Percentiles rank a stretch among this genome's conserved stretches.
Evolutionary conservation across 768 basidiomycete species (phyloP).

Genomic region (Filobasidium wieringae): DNA sequence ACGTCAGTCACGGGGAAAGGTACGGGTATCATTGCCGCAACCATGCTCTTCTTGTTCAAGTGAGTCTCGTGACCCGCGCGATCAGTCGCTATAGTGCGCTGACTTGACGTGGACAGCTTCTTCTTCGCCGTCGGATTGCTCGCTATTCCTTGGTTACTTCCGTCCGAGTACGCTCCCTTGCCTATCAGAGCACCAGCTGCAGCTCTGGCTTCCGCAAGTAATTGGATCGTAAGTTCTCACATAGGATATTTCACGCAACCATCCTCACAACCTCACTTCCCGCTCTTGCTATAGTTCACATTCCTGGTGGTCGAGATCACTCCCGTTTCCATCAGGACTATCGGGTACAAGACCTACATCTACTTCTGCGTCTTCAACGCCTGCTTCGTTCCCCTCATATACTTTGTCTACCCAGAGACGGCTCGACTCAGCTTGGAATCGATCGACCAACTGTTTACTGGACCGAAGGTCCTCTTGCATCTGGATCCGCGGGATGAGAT

Average conservation of each 20-base stretch:
- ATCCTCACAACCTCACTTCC: background rate
- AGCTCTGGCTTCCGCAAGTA: slow-evolving; percentile 14
- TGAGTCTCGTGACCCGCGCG: too few species aligned
- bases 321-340: slow-evolving; percentile 38
- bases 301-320: slow-evolving; percentile 41
- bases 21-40: slow-evolving; percentile 39
- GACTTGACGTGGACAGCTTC: too few species aligned
- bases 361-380: slow-evolving; percentile 36
- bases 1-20: slow-evolving; percentile 18
- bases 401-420: slow-evolving; percentile 37
- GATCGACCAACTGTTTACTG: slow-evolving; percentile 42
- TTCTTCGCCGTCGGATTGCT: slow-evolving; percentile 17
- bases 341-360: slow-evolving; percentile 38
- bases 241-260: background rate
- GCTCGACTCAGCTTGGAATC: slow-evolving; percentile 39
- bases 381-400: slow-evolving; percentile 38
- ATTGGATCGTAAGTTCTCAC: slow-evolving; percentile 10
- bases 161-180: slow-evolving; percentile 15
- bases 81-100: too few species aligned
- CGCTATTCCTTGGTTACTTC: slow-evolving; percentile 17
- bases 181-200: slow-evolving; percentile 16
- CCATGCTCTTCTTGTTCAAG: slow-evolving; percentile 43
- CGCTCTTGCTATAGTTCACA: slow-evolving; percentile 27
- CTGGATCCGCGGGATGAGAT: too few species aligned
- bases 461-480: slow-evolving; percentile 1